phyloP scores from a whole-genome alignment of 768 basidiomycete genomes.

The Lanmaoa pseudosensibilis region DNA sequence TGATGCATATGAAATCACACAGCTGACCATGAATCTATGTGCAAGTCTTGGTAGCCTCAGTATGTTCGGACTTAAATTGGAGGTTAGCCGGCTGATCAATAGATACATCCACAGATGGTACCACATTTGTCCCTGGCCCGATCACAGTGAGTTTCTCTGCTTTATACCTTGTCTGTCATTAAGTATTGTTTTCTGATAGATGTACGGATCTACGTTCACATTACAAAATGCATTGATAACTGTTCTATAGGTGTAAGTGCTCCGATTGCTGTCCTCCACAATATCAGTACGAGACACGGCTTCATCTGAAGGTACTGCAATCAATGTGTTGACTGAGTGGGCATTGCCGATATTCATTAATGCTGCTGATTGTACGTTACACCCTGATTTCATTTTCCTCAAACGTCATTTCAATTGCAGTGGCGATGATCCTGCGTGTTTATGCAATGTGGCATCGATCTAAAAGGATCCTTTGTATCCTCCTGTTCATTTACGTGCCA shows the following conservation, averaged over 20 bases:
- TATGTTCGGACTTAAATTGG: background rate
- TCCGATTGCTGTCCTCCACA: no score
- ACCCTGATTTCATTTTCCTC: no score
- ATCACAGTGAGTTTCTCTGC: background rate
- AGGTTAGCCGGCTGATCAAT: background rate
- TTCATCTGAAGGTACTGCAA: slow-evolving; percentile 3
- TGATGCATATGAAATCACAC: no score
- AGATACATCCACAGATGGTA: background rate
- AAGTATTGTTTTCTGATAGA: background rate
- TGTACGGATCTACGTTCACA: background rate
- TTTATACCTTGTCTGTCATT: background rate
- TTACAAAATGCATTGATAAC: background rate
- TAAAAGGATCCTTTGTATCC: slow-evolving; percentile 1
- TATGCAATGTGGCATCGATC: slow-evolving; percentile 17
- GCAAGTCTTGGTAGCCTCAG: background rate
- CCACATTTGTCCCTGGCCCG: background rate
- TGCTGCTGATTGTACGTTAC: slow-evolving; percentile 12
- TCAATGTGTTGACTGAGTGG: background rate
- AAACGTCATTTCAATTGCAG: background rate
- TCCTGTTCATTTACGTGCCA: slow-evolving; percentile 2
- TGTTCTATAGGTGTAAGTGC: slow-evolving; percentile 9
- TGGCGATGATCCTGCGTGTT: slow-evolving; percentile 16
- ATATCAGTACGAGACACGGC: background rate
- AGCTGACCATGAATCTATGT: background rate
- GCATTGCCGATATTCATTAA: slow-evolving; percentile 3